Evolutionary conservation across 108 stramenopile species (phyloP), one percentile per base, ranked within the genome.

Genomic region (Cyclostephanos tholiformis): DNA sequence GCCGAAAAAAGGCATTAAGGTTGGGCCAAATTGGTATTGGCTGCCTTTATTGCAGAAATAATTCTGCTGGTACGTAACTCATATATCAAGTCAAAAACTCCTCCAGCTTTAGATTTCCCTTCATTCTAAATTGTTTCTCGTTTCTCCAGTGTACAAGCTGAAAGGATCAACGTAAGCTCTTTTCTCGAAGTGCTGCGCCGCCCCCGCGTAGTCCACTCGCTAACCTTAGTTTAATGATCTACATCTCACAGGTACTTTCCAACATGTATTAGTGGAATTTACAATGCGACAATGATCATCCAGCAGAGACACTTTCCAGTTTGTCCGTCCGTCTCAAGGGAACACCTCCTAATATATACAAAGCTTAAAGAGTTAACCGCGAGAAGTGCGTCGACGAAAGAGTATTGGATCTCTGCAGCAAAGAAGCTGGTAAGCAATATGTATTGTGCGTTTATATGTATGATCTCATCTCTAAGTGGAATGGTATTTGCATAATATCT

Each of bases 1-100:
- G 90, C 52, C 88, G 89, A 75, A 77, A 89, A 43, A 94, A 90
- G 63, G 85, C 88, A 36, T 81, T 94, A 56, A 76, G 78, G 39
- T 73, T 95, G 22, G 91, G 91, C 7, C 94, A 95, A 56, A 84
- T 95, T 30, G 94, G 94, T 8, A 89, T 95, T 70, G 85, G 94
- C 25, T 95, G 94, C 64, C 84, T 87, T 29, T 87, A 91, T 63
- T 94, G 92, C 62, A 74, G 59, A 39, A 68, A 55, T 6, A 46
- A 0, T 14, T 16, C 44, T 14, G 64, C 68, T 20, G 61, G 61
- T 62, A 17, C 22, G 61, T 62, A 6, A 20, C 20, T 39, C n/a
- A 10, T 41, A n/a, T 1, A n/a, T 62, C n/a, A 5, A 19, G 10
- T 62, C 59, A 2, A 35, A 1, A 35, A 12, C 11, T 1, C n/a